Evolutionary conservation across 2,329 filamentous ascomycete genomes (phyloP).

Genomic region (Harringtonia lauricola): DNA sequence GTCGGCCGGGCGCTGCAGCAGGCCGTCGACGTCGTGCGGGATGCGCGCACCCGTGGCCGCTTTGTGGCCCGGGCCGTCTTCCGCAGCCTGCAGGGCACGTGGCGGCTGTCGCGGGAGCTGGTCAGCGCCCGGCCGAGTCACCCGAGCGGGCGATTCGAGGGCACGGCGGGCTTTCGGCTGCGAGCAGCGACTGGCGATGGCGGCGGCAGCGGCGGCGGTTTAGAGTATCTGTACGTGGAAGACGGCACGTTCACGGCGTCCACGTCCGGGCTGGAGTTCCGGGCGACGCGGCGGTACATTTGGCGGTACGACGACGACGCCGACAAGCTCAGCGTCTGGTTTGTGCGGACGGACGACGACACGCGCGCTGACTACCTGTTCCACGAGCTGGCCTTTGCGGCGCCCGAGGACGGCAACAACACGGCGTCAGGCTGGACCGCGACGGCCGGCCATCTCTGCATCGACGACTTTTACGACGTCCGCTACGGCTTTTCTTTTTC

Average conservation of each 20-base stretch:
- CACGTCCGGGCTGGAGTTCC: constrained; percentile 36
- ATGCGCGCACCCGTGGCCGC: constrained; percentile 28
- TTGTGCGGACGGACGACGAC: constrained; percentile 52
- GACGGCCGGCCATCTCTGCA: constrained; percentile 57
- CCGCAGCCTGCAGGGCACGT: constrained; percentile 57
- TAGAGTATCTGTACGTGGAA: constrained; percentile 60
- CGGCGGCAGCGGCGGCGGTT: no score
- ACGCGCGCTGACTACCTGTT: constrained; percentile 61
- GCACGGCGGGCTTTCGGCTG: constrained; percentile 54
- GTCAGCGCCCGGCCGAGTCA: constrained; percentile 42
- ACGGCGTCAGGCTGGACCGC: constrained; percentile 42
- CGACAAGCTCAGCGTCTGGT: constrained; percentile 62
- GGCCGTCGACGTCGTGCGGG: constrained; percentile 29
- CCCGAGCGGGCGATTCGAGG: constrained; percentile 53
- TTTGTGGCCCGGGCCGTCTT: constrained; percentile 60
- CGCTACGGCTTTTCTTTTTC: constrained; percentile 55
- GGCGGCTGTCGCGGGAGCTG: constrained; percentile 51
- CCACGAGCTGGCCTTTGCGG: constrained; percentile 56
- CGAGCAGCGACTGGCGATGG: constrained; percentile 49
- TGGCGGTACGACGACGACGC: constrained; percentile 55
- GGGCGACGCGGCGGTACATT: constrained; percentile 55
- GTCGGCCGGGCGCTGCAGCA: constrained; percentile 25
- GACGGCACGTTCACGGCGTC: constrained; percentile 55
- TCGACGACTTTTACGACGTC: constrained; percentile 61
- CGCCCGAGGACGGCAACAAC: not conserved